A percentile compares a stretch with the other conserved stretches of the same genome.
phyloP scores from a whole-genome alignment of 2,329 filamentous ascomycete genomes.

The Claviceps africana region DNA sequence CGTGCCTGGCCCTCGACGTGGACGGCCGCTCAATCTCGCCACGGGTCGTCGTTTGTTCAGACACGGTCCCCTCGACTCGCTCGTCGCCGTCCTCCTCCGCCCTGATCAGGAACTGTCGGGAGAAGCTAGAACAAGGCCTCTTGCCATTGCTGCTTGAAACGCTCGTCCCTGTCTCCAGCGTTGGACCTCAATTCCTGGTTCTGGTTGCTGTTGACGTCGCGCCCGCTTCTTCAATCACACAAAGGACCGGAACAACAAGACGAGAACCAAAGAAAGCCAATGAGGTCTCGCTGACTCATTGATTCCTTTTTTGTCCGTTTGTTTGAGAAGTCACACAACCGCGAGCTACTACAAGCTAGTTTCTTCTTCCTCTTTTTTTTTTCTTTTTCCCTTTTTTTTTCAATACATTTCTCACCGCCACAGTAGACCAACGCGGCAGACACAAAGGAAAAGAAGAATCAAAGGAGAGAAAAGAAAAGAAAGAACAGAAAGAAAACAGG shows the following conservation, averaged over 20 bases:
- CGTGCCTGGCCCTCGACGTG: not conserved
- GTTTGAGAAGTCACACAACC: not conserved
- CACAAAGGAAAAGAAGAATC: too few species aligned
- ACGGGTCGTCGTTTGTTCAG: constrained; percentile 2
- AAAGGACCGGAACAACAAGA: not conserved
- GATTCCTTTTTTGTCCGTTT: not conserved
- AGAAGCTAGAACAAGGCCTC: not conserved
- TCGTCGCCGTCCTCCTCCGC: not conserved
- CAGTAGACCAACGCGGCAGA: not conserved
- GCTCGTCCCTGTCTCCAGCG: not conserved
- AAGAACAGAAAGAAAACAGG: not conserved
- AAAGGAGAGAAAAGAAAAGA: too few species aligned
- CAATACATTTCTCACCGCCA: not conserved
- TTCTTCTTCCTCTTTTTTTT: too few species aligned
- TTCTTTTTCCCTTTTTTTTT: too few species aligned
- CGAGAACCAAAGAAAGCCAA: constrained; percentile 1
- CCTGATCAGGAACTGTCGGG: constrained; percentile 1
- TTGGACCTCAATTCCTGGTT: not conserved
- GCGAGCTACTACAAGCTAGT: not conserved
- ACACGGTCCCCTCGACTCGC: not conserved
- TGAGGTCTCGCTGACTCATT: not conserved
- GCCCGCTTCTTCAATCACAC: not conserved
- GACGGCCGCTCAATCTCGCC: not conserved
- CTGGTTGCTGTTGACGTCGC: not conserved
- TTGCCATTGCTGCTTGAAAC: not conserved